Conservation (phyloP, 371 early-diverging fungal genomes). For the Mucor piriformis region DNA sequence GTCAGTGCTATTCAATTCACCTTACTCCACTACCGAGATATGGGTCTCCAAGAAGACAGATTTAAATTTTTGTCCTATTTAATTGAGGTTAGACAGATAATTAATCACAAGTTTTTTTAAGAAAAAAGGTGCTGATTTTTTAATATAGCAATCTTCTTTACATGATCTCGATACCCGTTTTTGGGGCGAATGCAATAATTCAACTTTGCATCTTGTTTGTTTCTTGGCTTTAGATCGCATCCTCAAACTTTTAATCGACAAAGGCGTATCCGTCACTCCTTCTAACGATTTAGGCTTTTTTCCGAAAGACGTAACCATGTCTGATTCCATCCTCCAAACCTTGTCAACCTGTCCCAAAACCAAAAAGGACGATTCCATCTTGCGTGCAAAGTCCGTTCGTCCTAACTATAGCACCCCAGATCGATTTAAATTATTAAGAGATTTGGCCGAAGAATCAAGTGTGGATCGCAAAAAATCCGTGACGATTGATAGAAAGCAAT, state of each 20-base stretch:
- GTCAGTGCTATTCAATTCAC: slow-evolving; percentile 28
- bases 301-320: slow-evolving; percentile 21
- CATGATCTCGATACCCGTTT: slow-evolving; percentile 37
- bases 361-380: not conserved
- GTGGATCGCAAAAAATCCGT: not conserved
- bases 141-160: slow-evolving; percentile 24
- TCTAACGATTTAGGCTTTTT: slow-evolving; percentile 27
- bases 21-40: slow-evolving; percentile 9
- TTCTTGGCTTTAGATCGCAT: slow-evolving; percentile 18
- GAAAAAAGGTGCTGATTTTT: no score
- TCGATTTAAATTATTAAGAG: slow-evolving; percentile 24
- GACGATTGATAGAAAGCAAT: slow-evolving; percentile 13
- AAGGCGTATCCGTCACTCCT: slow-evolving; percentile 23
- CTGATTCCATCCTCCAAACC: not conserved
- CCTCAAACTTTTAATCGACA: slow-evolving; percentile 14
- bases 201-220: slow-evolving; percentile 30
- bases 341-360: not conserved
- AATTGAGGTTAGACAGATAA: slow-evolving; percentile 28
- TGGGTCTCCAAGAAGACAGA: not conserved
- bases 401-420: slow-evolving; percentile 32
- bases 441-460: slow-evolving; percentile 24
- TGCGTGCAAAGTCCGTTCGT: not conserved
- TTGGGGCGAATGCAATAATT: slow-evolving; percentile 34
- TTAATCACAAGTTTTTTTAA: not conserved
- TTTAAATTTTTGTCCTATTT: slow-evolving; percentile 23